Conservation (phyloP, 805 yeast species). For the Pichia phayaonensis region DNA sequence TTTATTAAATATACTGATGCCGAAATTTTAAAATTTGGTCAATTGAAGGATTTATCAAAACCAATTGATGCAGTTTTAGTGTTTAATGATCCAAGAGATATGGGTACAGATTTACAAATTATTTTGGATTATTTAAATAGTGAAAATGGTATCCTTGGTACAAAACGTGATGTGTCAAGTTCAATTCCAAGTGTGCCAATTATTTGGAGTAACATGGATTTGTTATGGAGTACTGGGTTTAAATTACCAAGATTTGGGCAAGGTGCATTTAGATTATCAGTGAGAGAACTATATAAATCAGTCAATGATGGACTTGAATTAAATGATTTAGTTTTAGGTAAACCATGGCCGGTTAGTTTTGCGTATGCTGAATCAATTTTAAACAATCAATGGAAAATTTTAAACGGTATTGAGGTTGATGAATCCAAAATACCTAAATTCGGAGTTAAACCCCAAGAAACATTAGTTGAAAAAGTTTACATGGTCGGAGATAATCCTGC, state of each 20-base stretch:
- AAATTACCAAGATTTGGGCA: slow-evolving; percentile 77
- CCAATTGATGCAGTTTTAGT: slow-evolving; percentile 72
- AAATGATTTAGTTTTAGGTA: slow-evolving; percentile 60
- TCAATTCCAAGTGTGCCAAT: slow-evolving; percentile 58
- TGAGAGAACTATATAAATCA: slow-evolving; percentile 48
- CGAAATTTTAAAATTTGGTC: slow-evolving; percentile 33
- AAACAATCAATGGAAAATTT: slow-evolving; percentile 39
- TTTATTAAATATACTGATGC: slow-evolving; percentile 45
- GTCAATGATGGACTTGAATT: slow-evolving; percentile 35
- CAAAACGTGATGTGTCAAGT: slow-evolving; percentile 36
- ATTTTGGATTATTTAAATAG: slow-evolving; percentile 63
- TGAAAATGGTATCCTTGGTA: slow-evolving; percentile 54
- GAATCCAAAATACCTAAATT: slow-evolving; percentile 35
- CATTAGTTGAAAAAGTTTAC: slow-evolving; percentile 53
- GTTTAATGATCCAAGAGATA: slow-evolving; percentile 84
- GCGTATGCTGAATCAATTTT: slow-evolving; percentile 73
- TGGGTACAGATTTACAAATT: slow-evolving; percentile 80
- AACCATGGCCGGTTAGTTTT: slow-evolving; percentile 71
- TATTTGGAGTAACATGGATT: slow-evolving; percentile 74
- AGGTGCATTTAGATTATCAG: slow-evolving; percentile 68
- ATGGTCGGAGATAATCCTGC: slow-evolving; percentile 98
- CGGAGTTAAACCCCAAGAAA: slow-evolving; percentile 28
- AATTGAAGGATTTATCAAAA: slow-evolving; percentile 16
- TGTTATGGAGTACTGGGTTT: slow-evolving; percentile 83
- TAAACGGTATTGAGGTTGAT: slow-evolving; percentile 7